Evolutionary conservation across 352 stramenopile species (phyloP), one percentile per base, ranked within the genome.

Genomic region (Pythium sukuiense): DNA sequence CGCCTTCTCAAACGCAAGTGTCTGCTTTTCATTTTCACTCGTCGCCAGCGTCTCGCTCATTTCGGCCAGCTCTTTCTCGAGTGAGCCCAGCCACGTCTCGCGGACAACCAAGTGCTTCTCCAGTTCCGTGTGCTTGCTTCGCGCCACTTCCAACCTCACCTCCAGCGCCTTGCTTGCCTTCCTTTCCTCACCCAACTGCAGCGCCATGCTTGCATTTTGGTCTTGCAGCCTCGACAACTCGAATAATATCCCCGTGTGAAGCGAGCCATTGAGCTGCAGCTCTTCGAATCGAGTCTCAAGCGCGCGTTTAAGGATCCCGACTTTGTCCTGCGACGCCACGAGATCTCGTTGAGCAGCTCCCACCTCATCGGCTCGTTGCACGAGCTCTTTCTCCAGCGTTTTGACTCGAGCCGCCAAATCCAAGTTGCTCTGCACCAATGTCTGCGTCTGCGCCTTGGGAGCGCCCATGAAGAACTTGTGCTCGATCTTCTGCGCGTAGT

Each of bases 401-500:
- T 82, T 81, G 16, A 93, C 64, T 0, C 66, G 69, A 3, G 56
- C 73, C 8, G 66, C 68, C 9, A 95, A 69, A 14, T 92, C 80
- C 11, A 89, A 24, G 46, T 92, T 88, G 61, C 79, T 79, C 48
- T 93, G 79, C 32, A 85, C 74, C 6, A 92, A 65, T 4, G 83
- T 85, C 68, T 90, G 61, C 1, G 37, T 67, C 29, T 89, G 77
- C 3, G 77, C 77, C 14, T 92, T 90, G 8, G 61, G 53, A 2
- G 83, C 79, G 32, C 83, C 83, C 74, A 89, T 79, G 63, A 90
- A 93, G 49, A 93, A 89, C 46, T 83, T 82, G 64, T 91, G 81
- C 67, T 95, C 87, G 52, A 93, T 93, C 55, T 90, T 90, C 70
- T 92, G 90, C 29, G 83, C 87, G 55, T 95, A 95, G 67, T 93